Evolutionary conservation across 2,329 filamentous ascomycete species (phyloP).

Genomic region (Ascochyta clinopodiicola): DNA sequence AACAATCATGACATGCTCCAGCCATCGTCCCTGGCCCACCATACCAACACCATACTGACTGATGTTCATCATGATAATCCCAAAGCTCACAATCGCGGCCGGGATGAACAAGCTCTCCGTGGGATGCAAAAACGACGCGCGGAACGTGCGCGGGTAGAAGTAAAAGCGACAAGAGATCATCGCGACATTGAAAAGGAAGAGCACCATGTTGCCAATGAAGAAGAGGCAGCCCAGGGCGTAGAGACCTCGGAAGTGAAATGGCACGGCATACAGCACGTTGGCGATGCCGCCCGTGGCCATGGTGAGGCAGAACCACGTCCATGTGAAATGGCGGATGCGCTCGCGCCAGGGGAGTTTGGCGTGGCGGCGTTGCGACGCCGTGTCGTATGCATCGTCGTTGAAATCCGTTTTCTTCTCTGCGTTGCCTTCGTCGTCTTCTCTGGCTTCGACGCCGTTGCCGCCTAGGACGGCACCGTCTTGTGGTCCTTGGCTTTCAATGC

Average conservation of each 20-base stretch:
- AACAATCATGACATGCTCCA: slow-evolving; percentile 63
- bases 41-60: slow-evolving; percentile 72
- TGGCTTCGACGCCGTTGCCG: neutral
- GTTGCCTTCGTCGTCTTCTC: neutral
- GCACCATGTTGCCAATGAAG: slow-evolving; percentile 57
- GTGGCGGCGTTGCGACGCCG: neutral
- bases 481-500: neutral
- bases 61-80: slow-evolving; percentile 68
- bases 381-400: neutral
- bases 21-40: slow-evolving; percentile 61
- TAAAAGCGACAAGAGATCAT: slow-evolving; percentile 74
- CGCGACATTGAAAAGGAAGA: slow-evolving; percentile 74
- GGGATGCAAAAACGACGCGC: slow-evolving; percentile 74
- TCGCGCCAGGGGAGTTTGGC: slow-evolving; percentile 37
- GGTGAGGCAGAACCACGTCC: slow-evolving; percentile 80
- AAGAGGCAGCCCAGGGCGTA: slow-evolving; percentile 57
- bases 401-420: neutral
- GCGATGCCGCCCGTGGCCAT: slow-evolving; percentile 68
- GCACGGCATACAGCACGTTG: slow-evolving; percentile 62
- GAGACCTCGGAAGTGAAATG: slow-evolving; percentile 53
- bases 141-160: slow-evolving; percentile 73
- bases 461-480: neutral
- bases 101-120: slow-evolving; percentile 81
- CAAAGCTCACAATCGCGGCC: slow-evolving; percentile 70
- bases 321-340: slow-evolving; percentile 69